Evolutionary conservation across 108 stramenopile species (phyloP), one percentile per base, ranked within the genome.

Genomic region (Nitzschia putrida): DNA sequence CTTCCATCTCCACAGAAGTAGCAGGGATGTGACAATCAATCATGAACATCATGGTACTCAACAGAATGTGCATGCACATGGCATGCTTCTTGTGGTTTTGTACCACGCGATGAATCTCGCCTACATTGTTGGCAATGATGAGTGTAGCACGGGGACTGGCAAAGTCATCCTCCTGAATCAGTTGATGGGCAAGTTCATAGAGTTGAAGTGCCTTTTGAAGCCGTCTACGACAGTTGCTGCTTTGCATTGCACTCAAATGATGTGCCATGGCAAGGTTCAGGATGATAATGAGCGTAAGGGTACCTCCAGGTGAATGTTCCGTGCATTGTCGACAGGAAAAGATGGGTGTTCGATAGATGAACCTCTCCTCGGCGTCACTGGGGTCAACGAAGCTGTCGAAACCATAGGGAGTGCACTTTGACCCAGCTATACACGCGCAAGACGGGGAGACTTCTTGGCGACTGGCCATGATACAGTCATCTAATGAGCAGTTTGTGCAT

Each of bases 11-110:
- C 41, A 20, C 24, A 16, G 57, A 59, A 39, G 38, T 38, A 13
- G 40, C 57, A n/a, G 57, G 57, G 38, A 59, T 59, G 5, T 39
- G 29, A 20, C 57, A 59, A 39, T 64, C 61, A 13, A 64, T 49
- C 45, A 64, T 49, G 22, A 39, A 64, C 67, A 68, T 68, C 25
- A 68, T 51, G 34, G 55, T 44, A 44, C 67, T 68, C 34, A 53
- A 21, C 7, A 68, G 42, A 23, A 57, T 54, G 14, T 44, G 55
- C n/a, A 43, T 9, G 55, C 67, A 68, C 43, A 57, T 44, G 40
- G 23, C 40, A 14, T 53, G 43, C 25, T 68, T 68, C 40, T 25
- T 43, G 4, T 57, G 39, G 23, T 68, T 68, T 0, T 57, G 14
- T 16, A 53, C 67, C 11, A 23, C 26, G 1, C 67, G 67, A 26